Evolutionary conservation across 2,329 filamentous ascomycete genomes (phyloP).

Genomic region (Colletotrichum nymphaeae): DNA sequence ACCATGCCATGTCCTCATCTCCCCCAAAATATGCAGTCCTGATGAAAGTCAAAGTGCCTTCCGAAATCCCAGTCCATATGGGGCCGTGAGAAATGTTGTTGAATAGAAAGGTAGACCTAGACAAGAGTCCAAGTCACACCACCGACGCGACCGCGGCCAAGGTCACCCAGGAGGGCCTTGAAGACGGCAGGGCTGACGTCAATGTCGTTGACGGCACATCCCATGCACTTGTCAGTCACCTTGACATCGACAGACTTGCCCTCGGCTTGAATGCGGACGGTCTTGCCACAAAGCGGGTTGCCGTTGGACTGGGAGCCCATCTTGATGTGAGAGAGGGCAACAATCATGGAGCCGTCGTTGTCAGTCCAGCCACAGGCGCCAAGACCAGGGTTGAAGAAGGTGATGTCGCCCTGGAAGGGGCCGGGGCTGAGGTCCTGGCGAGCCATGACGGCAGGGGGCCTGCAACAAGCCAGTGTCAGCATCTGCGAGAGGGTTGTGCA

Average conservation of each 20-base stretch:
- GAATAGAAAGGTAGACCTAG: not conserved
- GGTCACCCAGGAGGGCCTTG: constrained; percentile 5
- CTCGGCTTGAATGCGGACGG: not conserved
- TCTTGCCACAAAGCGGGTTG: constrained; percentile 28
- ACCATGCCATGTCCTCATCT: not conserved
- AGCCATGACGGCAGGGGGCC: not conserved
- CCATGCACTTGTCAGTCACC: constrained; percentile 34
- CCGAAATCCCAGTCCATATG: not conserved
- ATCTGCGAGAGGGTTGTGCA: no score
- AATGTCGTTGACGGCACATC: constrained; percentile 8
- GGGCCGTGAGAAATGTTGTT: not conserved
- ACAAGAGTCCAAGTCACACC: constrained; percentile 15
- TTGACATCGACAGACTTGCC: constrained; percentile 13
- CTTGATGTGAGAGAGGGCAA: constrained; percentile 33
- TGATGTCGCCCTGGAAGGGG: constrained; percentile 24
- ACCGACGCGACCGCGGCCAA: constrained; percentile 8
- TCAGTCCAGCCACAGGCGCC: constrained; percentile 28
- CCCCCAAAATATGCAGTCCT: not conserved
- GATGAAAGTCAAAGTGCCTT: not conserved
- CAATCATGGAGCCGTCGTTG: constrained; percentile 5
- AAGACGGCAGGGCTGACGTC: constrained; percentile 31
- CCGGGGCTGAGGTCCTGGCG: constrained; percentile 19
- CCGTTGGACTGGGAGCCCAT: constrained; percentile 31
- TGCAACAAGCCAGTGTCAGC: not conserved
- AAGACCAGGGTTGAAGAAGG: constrained; percentile 23